A percentile compares a stretch with the other conserved stretches of the same genome.
phyloP scores from a whole-genome alignment of 768 basidiomycete genomes.

The Pleurotus salmoneostramineus region DNA sequence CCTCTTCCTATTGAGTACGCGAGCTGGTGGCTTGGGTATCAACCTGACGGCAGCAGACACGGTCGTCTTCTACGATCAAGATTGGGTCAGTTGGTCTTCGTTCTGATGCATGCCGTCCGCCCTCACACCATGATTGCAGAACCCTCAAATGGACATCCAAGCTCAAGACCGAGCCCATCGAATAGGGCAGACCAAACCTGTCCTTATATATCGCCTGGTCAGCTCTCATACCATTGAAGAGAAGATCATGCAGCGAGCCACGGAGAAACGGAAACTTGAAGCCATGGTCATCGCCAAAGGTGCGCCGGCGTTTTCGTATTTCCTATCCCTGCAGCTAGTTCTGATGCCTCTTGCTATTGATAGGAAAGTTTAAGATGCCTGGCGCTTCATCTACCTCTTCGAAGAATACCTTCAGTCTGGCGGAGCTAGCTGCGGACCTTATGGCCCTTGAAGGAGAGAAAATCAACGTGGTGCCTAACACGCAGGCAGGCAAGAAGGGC shows the following conservation, averaged over 20 bases:
- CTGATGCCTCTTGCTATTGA: background rate
- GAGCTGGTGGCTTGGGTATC: conserved; percentile 77
- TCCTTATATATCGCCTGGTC: conserved; percentile 85
- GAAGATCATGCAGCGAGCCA: conserved; percentile 84
- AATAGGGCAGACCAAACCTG: conserved; percentile 90
- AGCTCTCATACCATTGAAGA: conserved; percentile 89
- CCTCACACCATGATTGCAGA: conserved; percentile 36
- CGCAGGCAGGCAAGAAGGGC: conserved; percentile 60
- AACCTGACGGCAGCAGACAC: conserved; percentile 84
- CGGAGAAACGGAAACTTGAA: conserved; percentile 87
- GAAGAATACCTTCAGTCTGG: conserved; percentile 43
- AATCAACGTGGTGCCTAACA: conserved; percentile 80
- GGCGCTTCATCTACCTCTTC: conserved; percentile 39
- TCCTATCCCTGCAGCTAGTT: background rate
- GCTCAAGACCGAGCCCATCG: conserved; percentile 95
- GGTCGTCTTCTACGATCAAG: conserved; percentile 91
- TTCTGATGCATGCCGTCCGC: background rate
- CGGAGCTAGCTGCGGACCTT: conserved; percentile 77
- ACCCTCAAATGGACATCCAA: conserved; percentile 95
- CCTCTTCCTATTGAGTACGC: conserved; percentile 78
- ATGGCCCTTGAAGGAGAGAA: conserved; percentile 84
- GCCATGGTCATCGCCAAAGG: conserved; percentile 94
- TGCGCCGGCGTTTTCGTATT: conserved; percentile 18
- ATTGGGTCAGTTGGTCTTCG: conserved; percentile 58
- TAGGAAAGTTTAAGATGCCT: conserved; percentile 83